Conservation (phyloP, 2,329 filamentous ascomycete species). For the Cladosporium cucumerinum region DNA sequence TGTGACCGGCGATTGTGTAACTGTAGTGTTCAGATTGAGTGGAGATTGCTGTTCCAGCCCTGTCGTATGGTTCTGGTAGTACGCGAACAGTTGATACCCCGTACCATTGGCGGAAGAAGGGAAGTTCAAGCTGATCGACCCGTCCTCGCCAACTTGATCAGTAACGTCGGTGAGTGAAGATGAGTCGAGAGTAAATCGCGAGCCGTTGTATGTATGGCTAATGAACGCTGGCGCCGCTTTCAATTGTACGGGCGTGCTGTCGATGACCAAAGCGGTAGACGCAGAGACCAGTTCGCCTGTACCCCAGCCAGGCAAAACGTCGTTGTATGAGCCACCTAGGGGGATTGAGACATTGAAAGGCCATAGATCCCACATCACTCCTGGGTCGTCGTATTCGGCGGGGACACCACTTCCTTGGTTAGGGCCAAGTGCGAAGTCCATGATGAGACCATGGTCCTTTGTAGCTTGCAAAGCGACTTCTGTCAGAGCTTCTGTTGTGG, state of each 20-base stretch:
- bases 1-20: conserved; percentile 23
- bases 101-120: conserved; percentile 21
- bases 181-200: conserved; percentile 25
- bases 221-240: conserved; percentile 19
- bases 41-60: conserved; percentile 34
- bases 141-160: conserved; percentile 25
- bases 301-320: conserved; percentile 40
- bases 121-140: conserved; percentile 27
- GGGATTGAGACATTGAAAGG: conserved; percentile 33
- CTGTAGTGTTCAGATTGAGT: conserved; percentile 24
- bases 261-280: conserved; percentile 20
- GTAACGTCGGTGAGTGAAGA: conserved; percentile 31
- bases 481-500: conserved; percentile 25
- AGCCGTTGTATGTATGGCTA: conserved; percentile 21
- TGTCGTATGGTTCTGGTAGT: conserved; percentile 30
- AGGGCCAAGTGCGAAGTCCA: conserved; percentile 48
- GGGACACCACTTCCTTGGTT: conserved; percentile 50
- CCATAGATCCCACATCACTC: conserved; percentile 36
- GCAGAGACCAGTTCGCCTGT: conserved; percentile 30
- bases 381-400: conserved; percentile 33
- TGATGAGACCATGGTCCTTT: conserved; percentile 37
- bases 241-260: conserved; percentile 16
- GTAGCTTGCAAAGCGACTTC: conserved; percentile 32
- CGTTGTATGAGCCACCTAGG: conserved; percentile 30
- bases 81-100: conserved; percentile 31